Evolutionary conservation across 2,329 filamentous ascomycete genomes (phyloP), one percentile per base, ranked within the genome.

Genomic region (Aspergillus tanneri): DNA sequence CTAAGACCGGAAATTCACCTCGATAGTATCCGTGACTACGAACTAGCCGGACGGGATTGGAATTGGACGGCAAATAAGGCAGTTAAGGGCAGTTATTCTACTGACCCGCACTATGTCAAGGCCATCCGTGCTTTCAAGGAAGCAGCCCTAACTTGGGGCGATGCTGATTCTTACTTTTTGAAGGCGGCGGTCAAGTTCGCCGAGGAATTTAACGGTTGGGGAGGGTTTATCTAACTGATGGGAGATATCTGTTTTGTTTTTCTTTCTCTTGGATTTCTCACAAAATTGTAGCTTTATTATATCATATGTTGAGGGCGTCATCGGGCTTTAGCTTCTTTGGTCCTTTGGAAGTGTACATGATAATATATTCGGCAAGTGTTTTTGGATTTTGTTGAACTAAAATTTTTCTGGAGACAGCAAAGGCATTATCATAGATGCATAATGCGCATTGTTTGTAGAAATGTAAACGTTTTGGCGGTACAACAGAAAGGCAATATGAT

Each of bases 51-150:
- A 1, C 83, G 84, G 59, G 77, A 81, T 41, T 99, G 93, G 93
- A 79, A 82, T 5, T 88, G 87, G 68, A 86, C 92, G 4, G 79
- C 85, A 43, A 73, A 87, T 43, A 80, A 83, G 69, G 89, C 87
- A 2, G 63, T 96, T 14, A 82, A 81, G 44, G 85, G 86, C 8
- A 68, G 79, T 43, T 83, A 84, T 71, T 76, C 82, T 8, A 82
- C 79, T 2, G 90, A 97, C 71, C 80, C 88, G 14, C 88, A 95
- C 70, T 96, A 84, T 63, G 84, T 97, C 24, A 95, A 96, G 85
- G 87, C 80, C 12, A 73, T 91, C 43, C 81, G 89, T 35, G 83
- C 88, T 2, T 51, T 64, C 35, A 61, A 52, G 28, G 62, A 65
- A 30, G 47, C 60, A 14, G 65, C 67, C 6, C 54, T 56, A 14